Percentiles rank a stretch among this genome's conserved stretches.
Conservation (phyloP, 2,329 filamentous ascomycete genomes). For the Epichloe gansuensis region DNA sequence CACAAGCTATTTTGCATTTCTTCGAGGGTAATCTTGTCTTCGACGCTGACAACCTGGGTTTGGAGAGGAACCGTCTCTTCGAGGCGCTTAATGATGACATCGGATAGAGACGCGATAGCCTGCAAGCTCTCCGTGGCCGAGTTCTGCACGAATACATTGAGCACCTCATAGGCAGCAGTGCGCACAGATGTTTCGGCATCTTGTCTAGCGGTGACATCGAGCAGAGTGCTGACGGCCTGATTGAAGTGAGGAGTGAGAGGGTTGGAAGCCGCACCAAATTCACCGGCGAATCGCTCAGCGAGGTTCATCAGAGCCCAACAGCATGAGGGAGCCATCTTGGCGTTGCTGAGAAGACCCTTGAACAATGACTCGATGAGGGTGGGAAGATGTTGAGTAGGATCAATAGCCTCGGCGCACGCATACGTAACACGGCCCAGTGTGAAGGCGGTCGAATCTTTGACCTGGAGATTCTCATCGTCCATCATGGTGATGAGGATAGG, state of each 20-base stretch:
- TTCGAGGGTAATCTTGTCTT: constrained; percentile 89
- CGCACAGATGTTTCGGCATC: constrained; percentile 81
- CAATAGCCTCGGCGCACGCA: constrained; percentile 80
- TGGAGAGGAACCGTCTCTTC: constrained; percentile 85
- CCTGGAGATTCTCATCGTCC: constrained; percentile 78
- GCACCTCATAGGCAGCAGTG: constrained; percentile 92
- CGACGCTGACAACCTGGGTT: constrained; percentile 86
- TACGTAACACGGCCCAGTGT: constrained; percentile 94
- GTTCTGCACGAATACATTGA: constrained; percentile 88
- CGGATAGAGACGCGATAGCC: constrained; percentile 69
- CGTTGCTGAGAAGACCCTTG: constrained; percentile 74
- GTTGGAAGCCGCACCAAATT: constrained; percentile 65
- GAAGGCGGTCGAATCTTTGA: constrained; percentile 92
- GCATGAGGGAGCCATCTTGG: constrained; percentile 96
- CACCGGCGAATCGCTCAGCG: constrained; percentile 86
- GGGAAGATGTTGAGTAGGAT: constrained; percentile 69
- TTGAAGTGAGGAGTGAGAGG: constrained; percentile 86
- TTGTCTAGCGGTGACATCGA: constrained; percentile 70
- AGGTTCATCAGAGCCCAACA: constrained; percentile 99
- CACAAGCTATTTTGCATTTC: constrained; percentile 96
- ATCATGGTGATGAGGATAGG: constrained; percentile 84
- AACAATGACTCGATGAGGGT: constrained; percentile 81
- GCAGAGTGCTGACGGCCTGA: constrained; percentile 72
- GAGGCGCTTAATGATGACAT: constrained; percentile 80
- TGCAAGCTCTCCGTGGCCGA: constrained; percentile 74